Evolutionary conservation across 345 rosid genomes (phyloP), one percentile per base, ranked within the genome.

Genomic region (Camelina sativa): DNA sequence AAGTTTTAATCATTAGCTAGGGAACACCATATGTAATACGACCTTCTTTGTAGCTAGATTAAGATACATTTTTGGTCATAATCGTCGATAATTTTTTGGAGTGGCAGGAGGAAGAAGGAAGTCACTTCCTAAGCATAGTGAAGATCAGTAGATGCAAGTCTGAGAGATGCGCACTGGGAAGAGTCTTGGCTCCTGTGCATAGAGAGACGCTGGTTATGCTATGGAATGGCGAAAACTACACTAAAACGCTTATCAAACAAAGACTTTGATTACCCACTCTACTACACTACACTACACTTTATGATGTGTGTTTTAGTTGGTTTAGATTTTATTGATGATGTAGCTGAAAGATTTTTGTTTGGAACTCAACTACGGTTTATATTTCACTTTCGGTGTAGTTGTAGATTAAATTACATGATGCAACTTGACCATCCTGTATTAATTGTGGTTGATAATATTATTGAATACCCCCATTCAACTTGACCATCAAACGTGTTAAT

Each of bases 101-200:
- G 50, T 60, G 63, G 61, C 66, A 78, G 78, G 60, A 67, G 25
- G 62, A 62, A 47, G 76, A 62, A 47, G 76, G 82, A 65, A 69
- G 63, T 62, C n/a, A 35, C 5, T 78, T 57, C 17, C 62, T 90
- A 72, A 78, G 88, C 73, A 78, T 46, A 23, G 84, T 87, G 56
- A 87, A 82, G 81, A 83, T 92, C 17, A 85, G 92, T 16, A 86
- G 89, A 80, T 88, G 98, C 75, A 81, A 83, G 71, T 56, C 75
- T 11, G 71, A 61, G 56, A 82, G 71, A 73, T 76, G 85, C 46
- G 60, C 66, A n/a, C 35, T 85, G 4, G 80, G 73, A 50, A 55
- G 70, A 68, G 48, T 64, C 25, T 25, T 48, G 51, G 62, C 65
- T 40, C 66, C 80, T 5, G 85, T 85, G 74, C 96, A 88, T 73